phyloP scores from a whole-genome alignment of 768 basidiomycete species.

The Mrakia hoshinonis region DNA sequence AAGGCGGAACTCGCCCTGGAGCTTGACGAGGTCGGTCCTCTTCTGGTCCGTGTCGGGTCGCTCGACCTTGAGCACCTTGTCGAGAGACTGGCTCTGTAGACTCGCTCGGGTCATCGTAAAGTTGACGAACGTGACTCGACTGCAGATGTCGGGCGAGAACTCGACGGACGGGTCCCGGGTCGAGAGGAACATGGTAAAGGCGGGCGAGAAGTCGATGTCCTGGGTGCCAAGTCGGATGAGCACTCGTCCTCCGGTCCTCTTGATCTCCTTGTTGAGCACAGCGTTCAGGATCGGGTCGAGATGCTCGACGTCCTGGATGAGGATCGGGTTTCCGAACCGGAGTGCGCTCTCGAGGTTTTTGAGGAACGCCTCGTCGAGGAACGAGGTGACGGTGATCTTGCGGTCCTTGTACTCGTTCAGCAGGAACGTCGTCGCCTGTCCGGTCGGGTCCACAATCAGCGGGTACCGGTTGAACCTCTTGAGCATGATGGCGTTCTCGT shows the following conservation, averaged over 20 bases:
- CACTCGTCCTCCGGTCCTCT: constrained; percentile 91
- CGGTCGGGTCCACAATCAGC: constrained; percentile 93
- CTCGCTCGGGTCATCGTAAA: constrained; percentile 99
- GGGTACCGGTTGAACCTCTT: constrained; percentile 97
- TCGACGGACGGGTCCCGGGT: constrained; percentile 95
- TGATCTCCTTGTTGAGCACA: constrained; percentile 91
- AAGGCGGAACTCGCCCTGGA: constrained; percentile 94
- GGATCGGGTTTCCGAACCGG: constrained; percentile 91
- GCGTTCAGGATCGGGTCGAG: constrained; percentile 95
- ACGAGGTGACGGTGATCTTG: constrained; percentile 96
- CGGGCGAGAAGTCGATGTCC: constrained; percentile 97
- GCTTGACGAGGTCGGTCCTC: constrained; percentile 91
- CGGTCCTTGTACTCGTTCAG: constrained; percentile 89
- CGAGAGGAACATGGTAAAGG: constrained; percentile 99
- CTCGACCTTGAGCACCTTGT: constrained; percentile 93
- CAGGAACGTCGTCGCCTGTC: constrained; percentile 89
- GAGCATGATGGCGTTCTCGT: constrained; percentile 99
- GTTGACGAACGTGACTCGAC: constrained; percentile 89
- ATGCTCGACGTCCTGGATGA: constrained; percentile 96
- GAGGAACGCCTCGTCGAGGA: constrained; percentile 96
- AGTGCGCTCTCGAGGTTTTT: constrained; percentile 98
- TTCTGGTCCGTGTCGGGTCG: constrained; percentile 93
- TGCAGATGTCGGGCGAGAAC: constrained; percentile 97
- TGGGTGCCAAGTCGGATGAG: constrained; percentile 93
- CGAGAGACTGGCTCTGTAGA: constrained; percentile 93